Evolutionary conservation across 306 rosid species (phyloP), one percentile per base, ranked within the genome.

Genomic region (Cucumis cinereus): DNA sequence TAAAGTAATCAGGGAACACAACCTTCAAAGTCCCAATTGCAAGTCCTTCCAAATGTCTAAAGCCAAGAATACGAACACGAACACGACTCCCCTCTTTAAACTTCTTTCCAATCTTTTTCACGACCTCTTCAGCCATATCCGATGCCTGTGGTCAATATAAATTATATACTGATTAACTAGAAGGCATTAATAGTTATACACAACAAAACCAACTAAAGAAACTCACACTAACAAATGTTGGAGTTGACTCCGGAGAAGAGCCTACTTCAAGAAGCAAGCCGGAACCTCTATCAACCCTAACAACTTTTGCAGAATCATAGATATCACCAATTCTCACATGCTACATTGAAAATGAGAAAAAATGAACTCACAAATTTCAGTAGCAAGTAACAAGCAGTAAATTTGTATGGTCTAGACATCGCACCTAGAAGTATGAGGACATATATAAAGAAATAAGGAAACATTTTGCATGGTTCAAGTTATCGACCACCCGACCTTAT

Each of bases 21-120:
- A 93, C 98, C 97, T 94, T 94, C 87, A 90, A 85, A 77, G 78
- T 87, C 78, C 99, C 97, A 10, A 89, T 90, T 17, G 97, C 96
- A 83, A 94, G 86, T 57, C 98, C 98, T 84, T 94, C 98, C 86
- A 94, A 88, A 79, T 86, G 90, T 86, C 90, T 89, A 73, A 90
- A 88, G 80, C 95, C 97, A 73, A 91, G 95, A 81, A 91, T 84
- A 45, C 98, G 89, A 79, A 90, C 96, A 60, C 98, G 90, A 70
- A 87, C 89, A 50, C 10, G 83, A 84, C 81, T 89, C 63, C 96
- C 98, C 85, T 87, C 91, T 85, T 83, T 94, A 79, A 81, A 94
- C 88, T 85, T 94, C 88, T 94, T 94, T 82, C 90, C 96, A 77
- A 92, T 90, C 82, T 88, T 94, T 75, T 81, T 86, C 79, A 76